Evolutionary conservation across 306 rosid species (phyloP).

Genomic region (Macrotyloma uniflorum): DNA sequence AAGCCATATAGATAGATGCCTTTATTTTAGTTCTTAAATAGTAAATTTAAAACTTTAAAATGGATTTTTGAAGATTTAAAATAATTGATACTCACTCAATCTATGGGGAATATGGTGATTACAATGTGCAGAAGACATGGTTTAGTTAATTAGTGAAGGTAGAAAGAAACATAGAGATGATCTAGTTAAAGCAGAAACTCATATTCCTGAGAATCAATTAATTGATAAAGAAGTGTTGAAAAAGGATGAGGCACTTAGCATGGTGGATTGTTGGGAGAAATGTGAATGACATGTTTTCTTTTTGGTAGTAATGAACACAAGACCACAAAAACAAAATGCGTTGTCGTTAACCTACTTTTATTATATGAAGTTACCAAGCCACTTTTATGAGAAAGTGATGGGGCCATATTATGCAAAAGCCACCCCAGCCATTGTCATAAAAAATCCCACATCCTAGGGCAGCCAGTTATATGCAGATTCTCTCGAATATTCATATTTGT

Average conservation of each 20-base stretch:
- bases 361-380: constrained; percentile 28
- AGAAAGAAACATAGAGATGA: neutral
- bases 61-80: too few relatives aligned
- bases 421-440: neutral
- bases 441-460: constrained; percentile 29
- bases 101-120: neutral
- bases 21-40: too few relatives aligned
- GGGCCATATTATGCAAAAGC: constrained; percentile 26
- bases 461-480: constrained; percentile 39
- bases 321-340: constrained; percentile 40
- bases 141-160: neutral
- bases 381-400: constrained; percentile 41
- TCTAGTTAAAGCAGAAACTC: neutral
- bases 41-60: too few relatives aligned
- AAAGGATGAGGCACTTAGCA: constrained; percentile 9
- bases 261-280: constrained; percentile 28
- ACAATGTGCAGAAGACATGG: neutral
- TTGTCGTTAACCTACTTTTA: constrained; percentile 22
- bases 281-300: constrained; percentile 13
- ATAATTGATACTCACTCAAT: too few relatives aligned
- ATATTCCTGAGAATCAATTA: neutral
- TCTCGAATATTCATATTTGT: constrained; percentile 37
- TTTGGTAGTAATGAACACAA: neutral
- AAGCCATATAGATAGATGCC: neutral
- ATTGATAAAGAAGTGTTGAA: neutral